These are phyloP conservation scores for Tolypocladium album DNA, from an alignment of 2,329 filamentous ascomycete genomes.

Conservation along the genomic window DNA sequence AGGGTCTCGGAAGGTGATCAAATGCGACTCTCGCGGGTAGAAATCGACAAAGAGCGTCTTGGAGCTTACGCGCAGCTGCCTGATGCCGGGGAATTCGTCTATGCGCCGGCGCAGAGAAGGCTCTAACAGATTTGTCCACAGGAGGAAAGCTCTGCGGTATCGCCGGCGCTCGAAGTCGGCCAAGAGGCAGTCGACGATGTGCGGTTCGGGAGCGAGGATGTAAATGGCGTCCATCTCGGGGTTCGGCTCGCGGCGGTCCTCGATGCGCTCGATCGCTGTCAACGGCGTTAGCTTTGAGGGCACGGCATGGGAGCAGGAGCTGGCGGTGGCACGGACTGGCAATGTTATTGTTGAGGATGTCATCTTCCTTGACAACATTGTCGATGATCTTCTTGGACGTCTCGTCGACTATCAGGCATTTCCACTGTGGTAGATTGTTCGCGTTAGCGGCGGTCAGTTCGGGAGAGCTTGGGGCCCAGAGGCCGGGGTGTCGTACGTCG, in stretches of 20 bases:
- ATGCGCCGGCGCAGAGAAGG: constrained; percentile 61
- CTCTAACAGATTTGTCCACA: constrained; percentile 75
- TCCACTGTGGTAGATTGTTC: constrained; percentile 58
- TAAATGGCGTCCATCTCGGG: constrained; percentile 92
- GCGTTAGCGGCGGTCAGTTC: neutral
- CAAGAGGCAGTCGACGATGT: constrained; percentile 88
- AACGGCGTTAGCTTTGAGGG: constrained; percentile 8
- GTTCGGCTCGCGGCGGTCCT: constrained; percentile 72
- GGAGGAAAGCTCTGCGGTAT: constrained; percentile 68
- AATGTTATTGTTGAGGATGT: constrained; percentile 93
- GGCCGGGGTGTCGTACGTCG: constrained; percentile 48
- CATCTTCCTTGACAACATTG: constrained; percentile 88
- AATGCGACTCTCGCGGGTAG: constrained; percentile 79
- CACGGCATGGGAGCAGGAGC: constrained; percentile 3
- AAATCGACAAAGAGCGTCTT: constrained; percentile 80
- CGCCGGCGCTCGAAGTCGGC: constrained; percentile 80
- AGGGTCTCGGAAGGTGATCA: constrained; percentile 86
- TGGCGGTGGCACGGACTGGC: constrained; percentile 54
- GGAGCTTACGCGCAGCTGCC: constrained; percentile 69
- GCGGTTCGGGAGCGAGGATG: constrained; percentile 71
- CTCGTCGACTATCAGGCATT: constrained; percentile 85
- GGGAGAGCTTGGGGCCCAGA: neutral
- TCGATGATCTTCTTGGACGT: constrained; percentile 75
- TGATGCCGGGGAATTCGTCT: constrained; percentile 57
- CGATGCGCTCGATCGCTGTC: constrained; percentile 86